Evolutionary conservation across 2,329 filamentous ascomycete genomes (phyloP), one percentile per base, ranked within the genome.

Genomic region (Chlorencoelia australis): DNA sequence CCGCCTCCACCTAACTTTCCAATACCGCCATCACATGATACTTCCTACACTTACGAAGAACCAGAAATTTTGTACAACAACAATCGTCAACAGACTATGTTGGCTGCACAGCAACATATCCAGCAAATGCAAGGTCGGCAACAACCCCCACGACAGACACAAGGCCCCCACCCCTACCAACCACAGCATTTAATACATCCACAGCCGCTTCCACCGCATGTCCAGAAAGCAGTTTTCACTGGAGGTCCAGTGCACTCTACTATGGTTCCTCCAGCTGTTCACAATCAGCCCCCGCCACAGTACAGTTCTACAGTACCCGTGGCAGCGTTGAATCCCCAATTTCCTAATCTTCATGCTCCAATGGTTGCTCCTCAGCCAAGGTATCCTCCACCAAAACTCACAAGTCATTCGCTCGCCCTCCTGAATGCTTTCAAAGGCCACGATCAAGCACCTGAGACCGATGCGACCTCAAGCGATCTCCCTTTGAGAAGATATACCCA

Each of bases 151-250:
- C 44, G 44, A 35, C 40, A 43, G n/a, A 49, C 53, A 34, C 34
- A 43, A 30, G 45, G 46, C 30, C 44, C 44, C 22, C 46, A 52
- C 41, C 37, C 45, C 28, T 49, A 45, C 46, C 54, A 52, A 45
- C 54, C 47, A 26, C 54, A 47, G 26, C 53, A 57, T 35, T 36
- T 60, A 7, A 46, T 56, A 37, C 54, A 57, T 35, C 55, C 55
- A 9, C 57, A 59, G 41, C 55, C 57, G 32, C 43, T 56, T 8
- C 71, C 71, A 18, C 71, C 69, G 5, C 69, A 73, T 30, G 68
- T 73, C 1, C 71, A 75, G 40, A 66, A 67, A 42, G 64, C 65
- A 5, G 58, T 71, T 37, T 67, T 73, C 28, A 63, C 65, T 57
- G 17, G 60, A 51, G 41, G 54, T 47, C 30, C 51, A 47, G 30